phyloP scores from a whole-genome alignment of 257 asterid species.

The Jacaranda mimosifolia region DNA sequence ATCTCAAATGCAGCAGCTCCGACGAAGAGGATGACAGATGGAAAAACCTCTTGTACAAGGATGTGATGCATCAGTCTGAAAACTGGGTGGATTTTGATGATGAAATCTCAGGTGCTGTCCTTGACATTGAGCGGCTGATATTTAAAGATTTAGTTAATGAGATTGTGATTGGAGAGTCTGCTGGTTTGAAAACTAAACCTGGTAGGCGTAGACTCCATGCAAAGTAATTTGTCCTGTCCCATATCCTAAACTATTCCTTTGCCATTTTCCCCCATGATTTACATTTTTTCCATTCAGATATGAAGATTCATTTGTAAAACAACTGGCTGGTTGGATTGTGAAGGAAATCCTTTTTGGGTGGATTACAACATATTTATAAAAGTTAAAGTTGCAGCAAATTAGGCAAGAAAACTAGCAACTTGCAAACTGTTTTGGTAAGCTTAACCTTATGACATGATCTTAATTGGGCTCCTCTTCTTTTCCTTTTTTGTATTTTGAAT shows the following conservation, averaged over 20 bases:
- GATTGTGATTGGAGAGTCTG: slow-evolving; percentile 62
- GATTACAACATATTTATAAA: neutral
- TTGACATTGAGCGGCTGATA: slow-evolving; percentile 69
- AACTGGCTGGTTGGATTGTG: neutral
- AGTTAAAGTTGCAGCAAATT: neutral
- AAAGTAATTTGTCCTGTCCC: slow-evolving; percentile 31
- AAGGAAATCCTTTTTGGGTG: neutral
- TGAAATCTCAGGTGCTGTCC: slow-evolving; percentile 58
- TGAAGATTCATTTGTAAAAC: neutral
- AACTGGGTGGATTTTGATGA: slow-evolving; percentile 52
- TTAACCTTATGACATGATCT: too few species aligned
- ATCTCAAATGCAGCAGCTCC: slow-evolving; percentile 40
- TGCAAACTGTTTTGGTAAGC: neutral
- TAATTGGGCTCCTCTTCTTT: too few species aligned
- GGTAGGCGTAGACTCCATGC: slow-evolving; percentile 52
- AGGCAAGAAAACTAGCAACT: neutral
- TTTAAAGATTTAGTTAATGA: slow-evolving; percentile 73
- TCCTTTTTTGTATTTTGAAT: too few species aligned
- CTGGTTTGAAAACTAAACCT: slow-evolving; percentile 49
- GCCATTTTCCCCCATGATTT: neutral
- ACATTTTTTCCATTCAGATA: neutral
- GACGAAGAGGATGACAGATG: slow-evolving; percentile 62
- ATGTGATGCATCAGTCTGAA: slow-evolving; percentile 53
- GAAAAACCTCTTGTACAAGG: slow-evolving; percentile 56
- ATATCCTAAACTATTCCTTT: neutral